A percentile compares a stretch with the other conserved stretches of the same genome.
These are phyloP conservation scores for Hanseniaspora lindneri DNA, from an alignment of 805 yeast species.

Conservation along the genomic window DNA sequence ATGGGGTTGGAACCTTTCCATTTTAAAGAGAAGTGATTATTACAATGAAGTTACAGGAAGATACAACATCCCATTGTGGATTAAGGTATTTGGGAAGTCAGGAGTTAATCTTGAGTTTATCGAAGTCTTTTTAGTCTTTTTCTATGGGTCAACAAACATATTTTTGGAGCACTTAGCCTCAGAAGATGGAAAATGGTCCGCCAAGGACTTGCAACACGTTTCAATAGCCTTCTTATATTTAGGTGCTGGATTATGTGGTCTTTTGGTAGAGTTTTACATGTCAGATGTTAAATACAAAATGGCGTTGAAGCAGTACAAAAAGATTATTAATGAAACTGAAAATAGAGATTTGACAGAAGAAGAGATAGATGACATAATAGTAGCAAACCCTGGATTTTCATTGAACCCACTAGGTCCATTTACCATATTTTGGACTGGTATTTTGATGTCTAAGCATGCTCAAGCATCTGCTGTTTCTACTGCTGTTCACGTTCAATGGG, in stretches of 20 bases:
- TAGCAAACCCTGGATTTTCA: conserved; percentile 60
- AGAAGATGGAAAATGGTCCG: conserved; percentile 72
- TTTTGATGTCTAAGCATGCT: conserved; percentile 85
- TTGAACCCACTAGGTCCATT: conserved; percentile 92
- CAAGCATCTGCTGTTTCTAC: conserved; percentile 76
- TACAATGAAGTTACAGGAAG: conserved; percentile 23
- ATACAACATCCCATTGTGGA: conserved; percentile 18
- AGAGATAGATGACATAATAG: conserved; percentile 20
- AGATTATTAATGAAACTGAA: conserved; percentile 3
- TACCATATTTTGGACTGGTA: conserved; percentile 93
- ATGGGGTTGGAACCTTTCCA: conserved; percentile 77
- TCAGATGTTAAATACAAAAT: conserved; percentile 46
- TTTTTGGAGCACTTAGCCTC: conserved; percentile 81
- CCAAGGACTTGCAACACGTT: conserved; percentile 80
- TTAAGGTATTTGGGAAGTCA: conserved; percentile 14
- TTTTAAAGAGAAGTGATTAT: conserved; percentile 21
- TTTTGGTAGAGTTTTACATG: conserved; percentile 60
- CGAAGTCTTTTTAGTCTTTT: conserved; percentile 67
- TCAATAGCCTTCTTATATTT: conserved; percentile 84
- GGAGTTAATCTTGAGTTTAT: conserved; percentile 63
- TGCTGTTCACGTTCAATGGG: conserved; percentile 84
- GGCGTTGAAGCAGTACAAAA: conserved; percentile 27
- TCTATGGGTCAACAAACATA: conserved; percentile 81
- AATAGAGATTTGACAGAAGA: conserved; percentile 8
- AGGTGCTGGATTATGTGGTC: conserved; percentile 88